Evolutionary conservation across 2,329 filamentous ascomycete species (phyloP).

Genomic region (Botrytis byssoidea): DNA sequence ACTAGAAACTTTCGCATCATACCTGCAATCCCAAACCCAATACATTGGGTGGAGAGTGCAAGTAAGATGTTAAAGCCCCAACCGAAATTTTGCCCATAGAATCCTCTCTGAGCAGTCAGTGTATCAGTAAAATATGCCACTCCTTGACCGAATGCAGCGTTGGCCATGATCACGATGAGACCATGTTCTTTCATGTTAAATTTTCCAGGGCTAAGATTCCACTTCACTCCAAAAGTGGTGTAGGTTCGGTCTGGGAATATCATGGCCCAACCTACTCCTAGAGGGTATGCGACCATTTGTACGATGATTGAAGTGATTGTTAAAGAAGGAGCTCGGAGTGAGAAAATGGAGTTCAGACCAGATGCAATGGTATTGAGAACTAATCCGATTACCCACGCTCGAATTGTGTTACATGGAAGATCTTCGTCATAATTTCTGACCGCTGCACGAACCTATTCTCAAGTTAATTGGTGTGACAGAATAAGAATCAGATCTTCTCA

Average conservation of each 20-base stretch:
- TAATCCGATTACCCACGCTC: conserved; percentile 54
- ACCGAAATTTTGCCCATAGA: conserved; percentile 68
- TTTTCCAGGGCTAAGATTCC: conserved; percentile 56
- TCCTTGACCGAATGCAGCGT: conserved; percentile 36
- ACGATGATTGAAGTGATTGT: conserved; percentile 45
- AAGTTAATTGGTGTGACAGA: background rate
- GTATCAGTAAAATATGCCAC: conserved; percentile 71
- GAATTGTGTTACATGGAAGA: conserved; percentile 63
- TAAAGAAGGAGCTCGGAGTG: conserved; percentile 34
- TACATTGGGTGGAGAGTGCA: conserved; percentile 59
- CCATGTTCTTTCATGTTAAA: conserved; percentile 71
- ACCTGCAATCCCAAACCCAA: conserved; percentile 62
- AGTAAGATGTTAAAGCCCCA: conserved; percentile 60
- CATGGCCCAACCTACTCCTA: conserved; percentile 49
- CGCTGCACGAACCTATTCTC: conserved; percentile 24
- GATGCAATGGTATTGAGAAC: conserved; percentile 37
- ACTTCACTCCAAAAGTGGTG: conserved; percentile 42
- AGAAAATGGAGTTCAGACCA: conserved; percentile 37
- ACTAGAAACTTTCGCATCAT: conserved; percentile 58
- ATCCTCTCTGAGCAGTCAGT: conserved; percentile 67
- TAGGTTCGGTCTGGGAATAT: conserved; percentile 27
- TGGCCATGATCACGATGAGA: conserved; percentile 61
- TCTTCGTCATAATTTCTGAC: conserved; percentile 53
- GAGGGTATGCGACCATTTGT: conserved; percentile 38
- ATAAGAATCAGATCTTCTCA: background rate